These are phyloP conservation scores for Phytopythium litorale DNA, from an alignment of 352 stramenopile species.

Conservation along the genomic window DNA sequence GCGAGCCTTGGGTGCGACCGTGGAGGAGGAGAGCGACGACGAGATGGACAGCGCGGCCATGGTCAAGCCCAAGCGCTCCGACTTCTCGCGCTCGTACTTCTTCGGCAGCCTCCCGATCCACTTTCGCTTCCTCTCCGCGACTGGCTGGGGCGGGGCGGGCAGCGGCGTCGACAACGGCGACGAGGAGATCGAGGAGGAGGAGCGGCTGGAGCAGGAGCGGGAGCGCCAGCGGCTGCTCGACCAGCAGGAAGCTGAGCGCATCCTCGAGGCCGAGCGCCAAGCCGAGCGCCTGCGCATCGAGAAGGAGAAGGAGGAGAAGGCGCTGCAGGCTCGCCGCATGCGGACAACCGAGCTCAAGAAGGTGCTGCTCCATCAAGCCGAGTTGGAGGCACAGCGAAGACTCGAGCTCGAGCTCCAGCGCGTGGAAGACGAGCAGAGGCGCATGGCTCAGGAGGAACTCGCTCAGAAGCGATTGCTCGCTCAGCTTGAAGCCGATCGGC, in stretches of 20 bases:
- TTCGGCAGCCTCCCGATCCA: conserved; percentile 53
- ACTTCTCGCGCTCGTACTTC: conserved; percentile 72
- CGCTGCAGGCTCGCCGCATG: conserved; percentile 34
- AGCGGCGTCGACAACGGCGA: conserved; percentile 71
- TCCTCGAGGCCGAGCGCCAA: conserved; percentile 49
- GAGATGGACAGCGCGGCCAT: conserved; percentile 11
- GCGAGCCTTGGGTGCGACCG: conserved; percentile 18
- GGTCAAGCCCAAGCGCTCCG: conserved; percentile 46
- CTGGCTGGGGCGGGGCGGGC: conserved; percentile 39
- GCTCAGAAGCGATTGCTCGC: conserved; percentile 21
- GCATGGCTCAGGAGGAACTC: conserved; percentile 40
- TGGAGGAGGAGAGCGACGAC: conserved; percentile 51
- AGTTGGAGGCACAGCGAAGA: conserved; percentile 45
- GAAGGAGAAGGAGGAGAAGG: conserved; percentile 63
- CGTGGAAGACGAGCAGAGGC: conserved; percentile 14
- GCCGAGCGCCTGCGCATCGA: conserved; percentile 48
- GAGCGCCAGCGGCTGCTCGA: conserved; percentile 59
- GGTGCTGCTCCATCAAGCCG: conserved; percentile 46
- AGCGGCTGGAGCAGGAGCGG: conserved; percentile 50
- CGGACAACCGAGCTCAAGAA: conserved; percentile 15
- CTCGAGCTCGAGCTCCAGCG: conserved; percentile 24
- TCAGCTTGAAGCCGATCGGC: conserved; percentile 28
- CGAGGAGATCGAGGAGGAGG: conserved; percentile 69
- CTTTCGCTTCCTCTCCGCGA: conserved; percentile 38
- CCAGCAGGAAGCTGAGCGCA: conserved; percentile 48